Base-by-base conservation (phyloP, 2,329 filamentous ascomycete species). In the Blastomyces silverae region DNA sequence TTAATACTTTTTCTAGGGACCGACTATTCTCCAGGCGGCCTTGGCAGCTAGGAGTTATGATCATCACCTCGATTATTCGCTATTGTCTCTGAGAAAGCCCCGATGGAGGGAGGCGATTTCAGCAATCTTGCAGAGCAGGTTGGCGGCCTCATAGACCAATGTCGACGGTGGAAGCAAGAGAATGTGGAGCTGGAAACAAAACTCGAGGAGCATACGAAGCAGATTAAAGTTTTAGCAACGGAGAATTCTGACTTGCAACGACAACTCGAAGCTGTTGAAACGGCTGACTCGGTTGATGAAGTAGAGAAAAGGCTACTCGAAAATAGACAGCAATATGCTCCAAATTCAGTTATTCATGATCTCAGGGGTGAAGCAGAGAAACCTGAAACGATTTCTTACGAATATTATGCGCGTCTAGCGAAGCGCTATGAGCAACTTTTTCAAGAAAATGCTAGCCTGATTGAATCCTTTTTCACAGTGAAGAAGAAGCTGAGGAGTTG, bases 351-450 rank as follows among this genome's bases (percentile, higher is more conserved):
- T 50, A 58, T 65, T 46, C 52, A 42, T 39, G 52, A 58, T 34
- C 58, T 8, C n/a, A 6, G 15, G n/a, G 31, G 65, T 28, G 62
- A 61, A 50, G 52, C 59, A 37, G 53, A 64, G 10, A 34, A 50
- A 25, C 42, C 53, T 8, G 53, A 62, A 28, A 46, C 64, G n/a
- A 62, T 70, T 37, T 48, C 66, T 39, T 66, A 66, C 42, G 64
- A 71, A 20, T 57, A 64, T 50, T 67, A 67, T 39, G 60, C 70
- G 58, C 64, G 63, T 6, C 62, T 77, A 37, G 69, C 68, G n/a
- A 42, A 66, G 5, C 72, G 71, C 66, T 79, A 79, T 68, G 64
- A 66, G 2, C 68, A 71, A 11, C 68, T 78, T 20, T 78, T 78
- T 57, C 60, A 63, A 10, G 73, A 75, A 61, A 58, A 73, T 15